phyloP scores from a whole-genome alignment of 768 basidiomycete genomes.

The Leccinum variicolor region DNA sequence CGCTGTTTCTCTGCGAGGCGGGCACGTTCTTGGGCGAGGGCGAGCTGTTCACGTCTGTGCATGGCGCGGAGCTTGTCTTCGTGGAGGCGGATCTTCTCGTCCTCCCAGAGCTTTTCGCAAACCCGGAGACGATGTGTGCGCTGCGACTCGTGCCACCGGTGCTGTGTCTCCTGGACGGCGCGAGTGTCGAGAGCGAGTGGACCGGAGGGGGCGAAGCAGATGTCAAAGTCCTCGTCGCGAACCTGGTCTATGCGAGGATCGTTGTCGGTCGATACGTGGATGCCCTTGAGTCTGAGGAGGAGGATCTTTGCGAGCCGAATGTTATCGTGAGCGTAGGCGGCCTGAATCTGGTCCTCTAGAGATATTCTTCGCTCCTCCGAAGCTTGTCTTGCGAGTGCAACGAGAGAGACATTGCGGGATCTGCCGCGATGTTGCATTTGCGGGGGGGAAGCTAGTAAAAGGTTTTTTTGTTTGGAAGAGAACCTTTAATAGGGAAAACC shows the following conservation, averaged over 20 bases:
- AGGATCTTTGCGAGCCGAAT: slow-evolving; percentile 64
- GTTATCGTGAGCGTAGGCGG: slow-evolving; percentile 65
- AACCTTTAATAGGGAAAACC: not conserved
- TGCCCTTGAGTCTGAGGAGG: slow-evolving; percentile 56
- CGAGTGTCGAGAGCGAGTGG: slow-evolving; percentile 40
- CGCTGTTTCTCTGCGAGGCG: slow-evolving; percentile 21
- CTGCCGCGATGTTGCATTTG: slow-evolving; percentile 36
- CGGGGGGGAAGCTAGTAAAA: slow-evolving; percentile 23
- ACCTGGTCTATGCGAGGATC: slow-evolving; percentile 65
- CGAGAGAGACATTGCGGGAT: slow-evolving; percentile 39
- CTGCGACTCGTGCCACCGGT: slow-evolving; percentile 33
- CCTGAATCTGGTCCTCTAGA: slow-evolving; percentile 62
- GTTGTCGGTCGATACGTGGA: slow-evolving; percentile 54
- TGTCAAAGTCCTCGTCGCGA: slow-evolving; percentile 44
- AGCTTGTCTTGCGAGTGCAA: slow-evolving; percentile 42
- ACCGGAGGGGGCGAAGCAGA: slow-evolving; percentile 37
- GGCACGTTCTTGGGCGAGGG: slow-evolving; percentile 27
- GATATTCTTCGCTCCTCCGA: slow-evolving; percentile 42
- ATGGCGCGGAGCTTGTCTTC: slow-evolving; percentile 36
- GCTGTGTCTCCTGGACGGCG: slow-evolving; percentile 35
- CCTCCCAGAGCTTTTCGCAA: slow-evolving; percentile 49
- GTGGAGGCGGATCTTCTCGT: slow-evolving; percentile 41
- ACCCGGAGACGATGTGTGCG: slow-evolving; percentile 39
- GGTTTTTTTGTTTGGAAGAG: slow-evolving; percentile 20
- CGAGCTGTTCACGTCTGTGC: slow-evolving; percentile 30